Evolutionary conservation across 169 alveolate species (phyloP), one percentile per base, ranked within the genome.

Genomic region (Plasmodium fragile): DNA sequence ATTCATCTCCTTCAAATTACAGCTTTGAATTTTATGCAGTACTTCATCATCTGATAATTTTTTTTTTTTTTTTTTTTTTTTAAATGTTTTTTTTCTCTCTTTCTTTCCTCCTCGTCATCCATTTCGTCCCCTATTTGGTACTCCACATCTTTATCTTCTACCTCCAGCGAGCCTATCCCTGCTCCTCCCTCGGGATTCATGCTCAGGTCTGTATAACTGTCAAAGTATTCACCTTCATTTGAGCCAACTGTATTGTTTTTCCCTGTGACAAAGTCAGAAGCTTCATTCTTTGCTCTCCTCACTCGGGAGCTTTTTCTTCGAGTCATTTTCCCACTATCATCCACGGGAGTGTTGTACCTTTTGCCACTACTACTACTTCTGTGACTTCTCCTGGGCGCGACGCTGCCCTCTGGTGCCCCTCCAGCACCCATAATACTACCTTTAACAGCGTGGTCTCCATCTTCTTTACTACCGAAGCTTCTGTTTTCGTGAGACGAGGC

Each of bases 41-140:
- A 89, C 81, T 89, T 89, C 94, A 39, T 89, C 45, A 8, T 84
- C 93, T 0, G 83, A 36, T 78, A 77, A 77, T 78, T 77, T 73
- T 77, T 73, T 52, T 73, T 77, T 73, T 65, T 77, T 78, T 59
- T 78, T 69, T 87, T 41, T 45, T n/a, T 22, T 84, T 45, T 71
- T 25, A 18, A 22, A 25, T 65, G 4, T 25, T 83, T 87, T 41
- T 87, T 87, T 59, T 87, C 71, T 59, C 70, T 39, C 70, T 59
- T 59, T 16, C 18, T 55, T 71, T 65, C 36, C 75, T 65, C 75
- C 30, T 18, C 75, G 32, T 49, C 43, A 43, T 71, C 73, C 41
- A 41, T 41, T 10, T 75, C 49, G 30, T 72, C 53, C 18, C 39
- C 49, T 34, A 32, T 13, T 25, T 85, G 39, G 69, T 28, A 22